Evolutionary conservation across 257 asterid species (phyloP).

Genomic region (Fraxinus anomala): DNA sequence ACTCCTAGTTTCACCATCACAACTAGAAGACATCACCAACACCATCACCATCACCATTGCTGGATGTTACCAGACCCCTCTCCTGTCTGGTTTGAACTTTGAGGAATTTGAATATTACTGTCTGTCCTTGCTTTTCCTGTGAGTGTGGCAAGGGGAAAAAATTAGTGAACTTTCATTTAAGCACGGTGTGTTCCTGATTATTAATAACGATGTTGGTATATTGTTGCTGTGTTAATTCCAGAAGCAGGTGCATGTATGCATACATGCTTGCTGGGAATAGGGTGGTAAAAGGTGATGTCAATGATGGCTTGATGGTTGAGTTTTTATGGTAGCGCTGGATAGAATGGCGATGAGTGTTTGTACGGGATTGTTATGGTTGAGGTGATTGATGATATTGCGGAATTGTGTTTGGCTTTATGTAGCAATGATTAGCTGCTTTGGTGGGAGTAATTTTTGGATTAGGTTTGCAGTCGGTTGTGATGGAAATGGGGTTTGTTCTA

Average conservation of each 20-base stretch:
- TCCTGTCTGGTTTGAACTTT: neutral
- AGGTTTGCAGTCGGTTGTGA: neutral
- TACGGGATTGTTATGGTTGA: neutral
- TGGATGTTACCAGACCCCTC: neutral
- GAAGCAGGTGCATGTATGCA: neutral
- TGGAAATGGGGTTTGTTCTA: neutral
- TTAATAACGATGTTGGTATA: neutral
- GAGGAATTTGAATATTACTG: neutral
- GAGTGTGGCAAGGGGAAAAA: neutral
- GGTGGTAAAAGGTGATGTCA: neutral
- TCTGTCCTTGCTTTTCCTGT: neutral
- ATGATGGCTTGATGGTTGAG: neutral
- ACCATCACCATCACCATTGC: neutral
- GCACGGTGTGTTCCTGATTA: neutral
- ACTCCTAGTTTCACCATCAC: neutral
- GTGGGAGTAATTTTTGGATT: neutral
- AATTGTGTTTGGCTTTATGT: neutral
- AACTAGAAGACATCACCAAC: neutral
- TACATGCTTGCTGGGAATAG: neutral
- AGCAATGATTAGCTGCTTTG: neutral
- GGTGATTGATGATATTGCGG: neutral
- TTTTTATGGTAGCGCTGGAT: neutral
- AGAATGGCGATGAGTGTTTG: neutral
- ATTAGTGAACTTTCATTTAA: neutral
- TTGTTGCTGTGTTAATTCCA: neutral